Base-by-base conservation (phyloP, 441 rosid species). In the Erysimum cheiri region DNA sequence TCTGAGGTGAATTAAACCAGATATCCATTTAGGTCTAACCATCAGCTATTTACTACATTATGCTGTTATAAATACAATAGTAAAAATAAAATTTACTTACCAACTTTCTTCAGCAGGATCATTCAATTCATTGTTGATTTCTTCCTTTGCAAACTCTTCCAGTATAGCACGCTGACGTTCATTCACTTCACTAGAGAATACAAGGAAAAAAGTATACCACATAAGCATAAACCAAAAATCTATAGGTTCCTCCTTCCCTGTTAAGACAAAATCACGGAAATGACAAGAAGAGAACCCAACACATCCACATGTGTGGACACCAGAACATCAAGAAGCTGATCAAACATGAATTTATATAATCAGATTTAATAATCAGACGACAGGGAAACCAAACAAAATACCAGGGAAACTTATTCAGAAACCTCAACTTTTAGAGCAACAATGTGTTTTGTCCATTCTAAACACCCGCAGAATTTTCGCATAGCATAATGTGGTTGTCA, bases 111-210 rank as follows among this genome's bases (percentile, higher is more conserved):
- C 84, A 40, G 33, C 4, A 56, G 74, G 75, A 33, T 75, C 70
- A 19, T 60, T 70, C 49, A 77, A 82, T 60, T 84, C 91, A 69
- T 73, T 81, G 55, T 80, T 65, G 65, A 88, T 83, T 83, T 93
- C 97, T 84, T 91, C 97, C 82, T 75, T 63, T 8, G 92, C 93
- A 72, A 91, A 81, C 80, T 93, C 97, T 80, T 91, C 98, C 65
- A 93, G 76, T 63, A 93, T 85, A 39, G 85, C 87, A 3, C 82
- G 89, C 73, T 91, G 97, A 32, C 89, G 89, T 55, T 88, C 90
- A 80, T 86, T 91, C 74, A 88, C 47, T 63, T 66, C 68, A 59
- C 96, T 93, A 69, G 52, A 72, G 64, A 44, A 63, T 48, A 70
- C 6, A 77, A 55, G 35, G 69, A 8, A 13, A 59, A 31, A 66